phyloP scores from a whole-genome alignment of 306 rosid species.

The Quercus agrifolia region DNA sequence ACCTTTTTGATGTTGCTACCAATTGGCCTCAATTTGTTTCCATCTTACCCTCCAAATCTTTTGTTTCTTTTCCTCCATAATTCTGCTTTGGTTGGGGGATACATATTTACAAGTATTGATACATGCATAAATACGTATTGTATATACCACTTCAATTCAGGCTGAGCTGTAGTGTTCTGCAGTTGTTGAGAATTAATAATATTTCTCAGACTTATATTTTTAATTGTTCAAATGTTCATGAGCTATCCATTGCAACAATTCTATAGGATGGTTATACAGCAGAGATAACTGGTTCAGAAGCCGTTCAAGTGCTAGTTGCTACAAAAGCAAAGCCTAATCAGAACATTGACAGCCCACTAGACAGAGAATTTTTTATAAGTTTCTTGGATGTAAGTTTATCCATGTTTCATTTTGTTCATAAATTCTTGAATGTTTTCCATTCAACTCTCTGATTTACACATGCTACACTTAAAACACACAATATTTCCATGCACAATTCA shows the following conservation, averaged over 20 bases:
- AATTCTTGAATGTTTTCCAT: background rate
- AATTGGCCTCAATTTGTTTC: no score
- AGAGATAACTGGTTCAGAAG: slow-evolving; percentile 56
- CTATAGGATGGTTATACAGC: slow-evolving; percentile 84
- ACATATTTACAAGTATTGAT: background rate
- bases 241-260: slow-evolving; percentile 19
- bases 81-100: no score
- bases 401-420: background rate
- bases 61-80: no score
- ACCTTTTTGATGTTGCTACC: background rate
- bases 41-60: no score
- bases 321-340: slow-evolving; percentile 70
- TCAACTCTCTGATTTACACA: no score
- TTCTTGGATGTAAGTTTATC: slow-evolving; percentile 62
- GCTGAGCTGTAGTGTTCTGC: no score
- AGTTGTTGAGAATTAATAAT: background rate
- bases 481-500: no score
- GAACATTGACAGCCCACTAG: slow-evolving; percentile 45
- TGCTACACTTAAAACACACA: no score
- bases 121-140: no score
- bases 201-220: background rate
- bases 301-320: slow-evolving; percentile 76
- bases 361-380: slow-evolving; percentile 65
- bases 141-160: no score
- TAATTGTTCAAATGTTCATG: background rate